Conservation (phyloP, 1,139 yeast species). For the Nakaseomyces bracarensis region DNA sequence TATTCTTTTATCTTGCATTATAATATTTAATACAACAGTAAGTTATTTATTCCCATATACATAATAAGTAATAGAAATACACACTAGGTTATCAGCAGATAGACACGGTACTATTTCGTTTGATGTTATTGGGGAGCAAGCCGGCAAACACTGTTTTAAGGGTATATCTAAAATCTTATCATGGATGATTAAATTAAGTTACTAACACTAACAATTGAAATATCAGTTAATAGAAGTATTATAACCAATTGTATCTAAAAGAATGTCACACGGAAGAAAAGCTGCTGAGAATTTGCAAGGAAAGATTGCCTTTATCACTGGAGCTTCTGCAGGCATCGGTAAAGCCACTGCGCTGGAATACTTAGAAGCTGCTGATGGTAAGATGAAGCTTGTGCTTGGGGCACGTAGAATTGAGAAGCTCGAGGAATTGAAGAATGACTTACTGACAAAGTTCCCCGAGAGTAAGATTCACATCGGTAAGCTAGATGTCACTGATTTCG, state of each 20-base stretch:
- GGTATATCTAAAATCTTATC: no score
- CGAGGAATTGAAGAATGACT: slow-evolving; percentile 39
- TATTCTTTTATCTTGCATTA: no score
- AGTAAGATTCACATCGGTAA: slow-evolving; percentile 42
- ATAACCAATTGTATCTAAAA: no score
- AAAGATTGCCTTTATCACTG: slow-evolving; percentile 37
- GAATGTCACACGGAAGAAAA: slow-evolving; percentile 36
- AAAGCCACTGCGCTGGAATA: slow-evolving; percentile 69
- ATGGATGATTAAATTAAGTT: no score
- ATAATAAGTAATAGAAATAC: background rate
- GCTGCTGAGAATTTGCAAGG: slow-evolving; percentile 38
- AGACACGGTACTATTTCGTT: slow-evolving; percentile 2
- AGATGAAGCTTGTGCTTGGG: slow-evolving; percentile 54
- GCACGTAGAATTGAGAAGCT: slow-evolving; percentile 61
- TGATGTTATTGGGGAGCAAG: slow-evolving; percentile 4
- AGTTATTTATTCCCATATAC: no score
- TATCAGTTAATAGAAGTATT: no score
- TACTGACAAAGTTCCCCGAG: slow-evolving; percentile 41
- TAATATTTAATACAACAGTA: no score
- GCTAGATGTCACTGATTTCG: slow-evolving; percentile 53
- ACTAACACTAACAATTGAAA: no score
- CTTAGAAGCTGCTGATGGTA: slow-evolving; percentile 60
- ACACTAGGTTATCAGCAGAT: background rate
- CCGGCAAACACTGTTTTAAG: no score
- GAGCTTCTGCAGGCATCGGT: slow-evolving; percentile 54